Evolutionary conservation across 192 early-diverging fungal genomes (phyloP).

Genomic region (Coemansia sp.): DNA sequence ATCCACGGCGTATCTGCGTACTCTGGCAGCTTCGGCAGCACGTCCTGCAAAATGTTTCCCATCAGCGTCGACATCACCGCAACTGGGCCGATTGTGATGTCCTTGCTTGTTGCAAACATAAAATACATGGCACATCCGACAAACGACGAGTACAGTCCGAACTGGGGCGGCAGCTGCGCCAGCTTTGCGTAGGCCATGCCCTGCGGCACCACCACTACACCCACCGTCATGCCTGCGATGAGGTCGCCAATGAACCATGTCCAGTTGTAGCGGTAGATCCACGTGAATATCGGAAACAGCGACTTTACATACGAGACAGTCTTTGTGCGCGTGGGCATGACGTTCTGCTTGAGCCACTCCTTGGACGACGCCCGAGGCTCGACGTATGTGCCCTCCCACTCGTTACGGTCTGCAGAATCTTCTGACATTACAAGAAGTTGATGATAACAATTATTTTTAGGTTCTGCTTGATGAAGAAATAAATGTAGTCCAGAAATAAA

Average conservation of each 20-base stretch:
- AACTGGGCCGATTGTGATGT: slow-evolving; percentile 71
- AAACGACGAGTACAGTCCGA: slow-evolving; percentile 76
- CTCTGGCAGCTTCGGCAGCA: slow-evolving; percentile 38
- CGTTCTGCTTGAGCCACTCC: slow-evolving; percentile 34
- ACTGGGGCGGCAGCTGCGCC: slow-evolving; percentile 68
- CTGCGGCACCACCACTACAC: slow-evolving; percentile 73
- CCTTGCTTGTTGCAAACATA: slow-evolving; percentile 73
- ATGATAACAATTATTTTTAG: too few species aligned
- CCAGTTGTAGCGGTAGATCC: slow-evolving; percentile 56
- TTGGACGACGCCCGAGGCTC: slow-evolving; percentile 44
- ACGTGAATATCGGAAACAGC: slow-evolving; percentile 50
- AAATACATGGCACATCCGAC: slow-evolving; percentile 68
- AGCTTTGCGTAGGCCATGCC: slow-evolving; percentile 75
- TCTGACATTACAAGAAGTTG: neutral
- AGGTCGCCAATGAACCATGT: slow-evolving; percentile 68
- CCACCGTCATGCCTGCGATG: slow-evolving; percentile 73
- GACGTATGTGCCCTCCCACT: slow-evolving; percentile 20
- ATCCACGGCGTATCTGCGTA: slow-evolving; percentile 59
- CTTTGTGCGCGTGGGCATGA: slow-evolving; percentile 24
- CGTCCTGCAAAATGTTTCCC: slow-evolving; percentile 61
- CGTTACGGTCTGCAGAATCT: neutral
- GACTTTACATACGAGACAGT: slow-evolving; percentile 26
- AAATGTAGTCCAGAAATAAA: neutral
- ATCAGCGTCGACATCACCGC: slow-evolving; percentile 78
- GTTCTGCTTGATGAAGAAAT: neutral